Evolutionary conservation across 176 grass and related monocot genomes (phyloP).

Genomic region (Microstegium vimineum): DNA sequence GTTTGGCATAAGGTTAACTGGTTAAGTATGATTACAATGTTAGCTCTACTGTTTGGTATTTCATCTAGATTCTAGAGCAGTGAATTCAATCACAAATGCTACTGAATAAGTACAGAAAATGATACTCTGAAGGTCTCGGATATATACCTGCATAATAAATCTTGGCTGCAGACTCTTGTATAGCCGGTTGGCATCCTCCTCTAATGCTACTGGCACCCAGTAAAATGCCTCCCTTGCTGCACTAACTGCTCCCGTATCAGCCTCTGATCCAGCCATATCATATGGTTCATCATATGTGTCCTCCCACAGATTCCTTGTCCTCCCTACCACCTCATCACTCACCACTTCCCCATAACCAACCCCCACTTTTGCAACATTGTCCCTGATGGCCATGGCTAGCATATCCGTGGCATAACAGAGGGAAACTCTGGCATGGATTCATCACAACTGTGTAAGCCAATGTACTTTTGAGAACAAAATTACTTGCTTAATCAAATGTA

Average conservation of each 20-base stretch:
- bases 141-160: slow-evolving; percentile 85
- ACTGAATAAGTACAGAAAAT: not conserved
- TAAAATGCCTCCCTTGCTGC: slow-evolving; percentile 49
- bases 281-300: slow-evolving; percentile 76
- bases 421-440: slow-evolving; percentile 61
- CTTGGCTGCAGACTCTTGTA: slow-evolving; percentile 81
- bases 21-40: not conserved
- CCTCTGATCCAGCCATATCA: slow-evolving; percentile 50
- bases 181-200: slow-evolving; percentile 52
- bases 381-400: slow-evolving; percentile 20
- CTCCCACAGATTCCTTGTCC: slow-evolving; percentile 57
- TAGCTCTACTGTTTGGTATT: not conserved
- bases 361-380: slow-evolving; percentile 21
- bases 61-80: not conserved
- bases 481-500: not conserved
- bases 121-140: slow-evolving; percentile 12
- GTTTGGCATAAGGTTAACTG: not conserved
- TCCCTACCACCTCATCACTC: slow-evolving; percentile 31
- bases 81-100: not conserved
- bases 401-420: slow-evolving; percentile 59
- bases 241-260: slow-evolving; percentile 27
- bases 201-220: slow-evolving; percentile 47
- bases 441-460: not conserved
- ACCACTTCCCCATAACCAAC: slow-evolving; percentile 44
- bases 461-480: not conserved